Base-by-base conservation (phyloP, 2,329 filamentous ascomycete genomes). In the Hypoxylon sp. region DNA sequence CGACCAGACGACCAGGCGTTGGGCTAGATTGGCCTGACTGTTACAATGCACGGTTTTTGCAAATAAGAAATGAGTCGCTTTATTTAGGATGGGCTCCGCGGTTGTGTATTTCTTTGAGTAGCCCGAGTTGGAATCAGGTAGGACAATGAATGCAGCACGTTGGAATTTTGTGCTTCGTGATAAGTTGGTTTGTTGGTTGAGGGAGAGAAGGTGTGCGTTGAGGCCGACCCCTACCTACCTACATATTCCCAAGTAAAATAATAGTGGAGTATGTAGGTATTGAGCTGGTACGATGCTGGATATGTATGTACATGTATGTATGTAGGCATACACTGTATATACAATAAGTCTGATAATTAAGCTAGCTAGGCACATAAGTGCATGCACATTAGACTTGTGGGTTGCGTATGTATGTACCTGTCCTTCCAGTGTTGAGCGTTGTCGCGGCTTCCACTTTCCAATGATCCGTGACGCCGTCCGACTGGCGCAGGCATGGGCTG, bases 71-170 rank as follows among this genome's bases (percentile, higher is more conserved):
- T 50, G 16, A 30, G 48, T 61, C 30, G 58, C 54, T 68, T 68
- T 65, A 64, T 65, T 65, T 45, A 55, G 58, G 61, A 49, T 36
- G 49, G 57, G 50, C 46, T 60, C 45, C 58, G 36, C 42, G 56
- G 42, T 58, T 46, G 50, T 54, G 30, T 38, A 26, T 36, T 61
- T 44, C 61, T 59, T 55, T 68, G 53, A 65, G 32, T n/a, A 42
- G 40, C 51, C 44, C 20, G 49, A 48, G 51, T 44, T 52, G 44
- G 58, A 62, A 53, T 53, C 28, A 26, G 59, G 59, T 63, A 57
- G 49, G 49, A 66, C 59, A 64, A 64, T 64, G 63, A 56, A 66
- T 62, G 51, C 59, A 49, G 48, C 59, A 66, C 66, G 63, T 66
- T 68, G 59, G 52, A 58, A 61, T 57, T 66, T 36, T 44, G 56